phyloP scores from a whole-genome alignment of 257 asterid species.

The Plectranthus barbatus region DNA sequence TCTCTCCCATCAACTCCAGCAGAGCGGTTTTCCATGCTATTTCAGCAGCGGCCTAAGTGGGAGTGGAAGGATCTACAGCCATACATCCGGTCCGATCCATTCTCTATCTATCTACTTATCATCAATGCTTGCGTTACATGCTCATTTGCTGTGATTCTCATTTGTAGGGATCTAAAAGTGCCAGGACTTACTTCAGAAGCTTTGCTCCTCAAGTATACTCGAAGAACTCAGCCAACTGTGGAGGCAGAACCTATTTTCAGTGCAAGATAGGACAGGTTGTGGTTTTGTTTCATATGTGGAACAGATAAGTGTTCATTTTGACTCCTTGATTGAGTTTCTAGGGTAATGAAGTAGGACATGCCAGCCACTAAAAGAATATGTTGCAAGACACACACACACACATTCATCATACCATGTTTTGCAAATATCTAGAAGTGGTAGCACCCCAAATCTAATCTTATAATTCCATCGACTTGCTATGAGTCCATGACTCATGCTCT shows the following conservation, averaged over 20 bases:
- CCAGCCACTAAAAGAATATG: no score
- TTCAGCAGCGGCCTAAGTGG: conserved; percentile 69
- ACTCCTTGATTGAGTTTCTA: no score
- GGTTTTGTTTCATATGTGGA: not conserved
- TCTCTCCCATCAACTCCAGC: conserved; percentile 71
- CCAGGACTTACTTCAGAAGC: conserved; percentile 91
- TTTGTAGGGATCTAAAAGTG: conserved; percentile 68
- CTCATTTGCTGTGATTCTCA: not conserved
- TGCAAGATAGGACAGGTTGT: conserved; percentile 46
- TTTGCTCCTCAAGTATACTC: conserved; percentile 78
- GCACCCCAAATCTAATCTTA: no score
- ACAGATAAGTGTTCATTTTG: no score
- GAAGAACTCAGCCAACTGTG: conserved; percentile 60
- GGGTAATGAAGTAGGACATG: no score
- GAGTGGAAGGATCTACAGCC: conserved; percentile 89
- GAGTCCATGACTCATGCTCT: no score
- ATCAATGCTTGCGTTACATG: not conserved
- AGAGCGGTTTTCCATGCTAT: conserved; percentile 57
- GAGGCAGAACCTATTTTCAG: conserved; percentile 78
- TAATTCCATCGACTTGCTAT: no score
- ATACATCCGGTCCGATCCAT: conserved; percentile 52
- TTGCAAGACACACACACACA: no score
- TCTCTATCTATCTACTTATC: not conserved
- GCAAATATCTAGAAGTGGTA: no score
- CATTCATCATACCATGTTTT: no score